Base-by-base conservation (phyloP, 768 basidiomycete genomes). In the Vishniacozyma victoriae region DNA sequence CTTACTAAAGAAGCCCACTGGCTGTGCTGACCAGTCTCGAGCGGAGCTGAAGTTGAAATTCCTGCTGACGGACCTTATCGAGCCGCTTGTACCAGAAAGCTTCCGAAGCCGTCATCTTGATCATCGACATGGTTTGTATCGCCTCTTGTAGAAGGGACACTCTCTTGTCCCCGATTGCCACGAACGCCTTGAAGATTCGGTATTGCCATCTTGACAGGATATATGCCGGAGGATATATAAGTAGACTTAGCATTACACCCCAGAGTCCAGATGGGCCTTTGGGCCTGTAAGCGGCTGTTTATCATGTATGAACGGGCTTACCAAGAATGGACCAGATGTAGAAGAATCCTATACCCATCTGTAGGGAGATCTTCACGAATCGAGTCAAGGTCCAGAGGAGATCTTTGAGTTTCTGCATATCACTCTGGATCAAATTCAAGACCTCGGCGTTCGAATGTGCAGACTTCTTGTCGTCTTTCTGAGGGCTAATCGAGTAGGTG, bases 81-180 rank as follows among this genome's bases (percentile, higher is more conserved):
- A 70, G 52, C 40, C 62, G 42, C 18, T 37, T 47, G 45, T 39
- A 59, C 55, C 69, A 67, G 46, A 57, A 59, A n/a, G 41, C 24
- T 36, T 67, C 64, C 2, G 54, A 46, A 1, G 61, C 64, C 57
- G 57, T 63, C 54, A 60, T 57, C 47, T 67, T 67, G 52, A 67
- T 61, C 59, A 61, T 59, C 6, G 64, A 56, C 16, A 67, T 63
- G 3, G 62, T 59, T 38, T 63, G 64, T 14, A 67, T 52, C 1
- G 55, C 56, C 44, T 67, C 61, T 36, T 62, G 53, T 57, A 70
- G 53, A 9, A 63, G 29, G 0, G 59, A 35, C n/a, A 57, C 41
- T 26, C 57, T 57, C 26, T 55, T 48, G 29, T 60, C 63, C 19
- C 51, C 49, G 25, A 58, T 41, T 11, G 33, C 42, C 24, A 53